These are phyloP conservation scores for Quambalaria eucalypti DNA, from an alignment of 1,284 basidiomycete genomes.

Conservation along the genomic window DNA sequence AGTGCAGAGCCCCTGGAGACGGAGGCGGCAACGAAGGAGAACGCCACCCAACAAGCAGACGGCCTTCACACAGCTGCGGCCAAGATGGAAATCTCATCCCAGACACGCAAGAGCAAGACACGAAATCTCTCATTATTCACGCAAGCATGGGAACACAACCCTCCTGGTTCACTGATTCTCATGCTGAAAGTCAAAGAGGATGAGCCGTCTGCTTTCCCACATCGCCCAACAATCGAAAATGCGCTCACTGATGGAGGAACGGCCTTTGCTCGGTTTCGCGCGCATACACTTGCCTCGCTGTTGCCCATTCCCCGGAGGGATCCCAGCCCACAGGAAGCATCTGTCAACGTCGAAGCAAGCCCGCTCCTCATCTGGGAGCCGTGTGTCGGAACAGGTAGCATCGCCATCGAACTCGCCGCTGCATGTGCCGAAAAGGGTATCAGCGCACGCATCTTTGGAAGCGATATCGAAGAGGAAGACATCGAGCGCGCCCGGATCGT, in stretches of 20 bases:
- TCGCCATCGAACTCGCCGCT: conserved; percentile 7
- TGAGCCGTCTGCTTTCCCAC: no score
- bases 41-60: neutral
- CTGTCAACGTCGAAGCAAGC: neutral
- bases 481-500: neutral
- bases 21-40: neutral
- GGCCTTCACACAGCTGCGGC: no score
- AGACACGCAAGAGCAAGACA: no score
- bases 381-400: conserved; percentile 7
- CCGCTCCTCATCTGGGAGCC: conserved; percentile 9
- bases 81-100: no score
- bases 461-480: conserved; percentile 6
- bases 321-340: no score
- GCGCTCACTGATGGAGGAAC: conserved; percentile 4
- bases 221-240: no score
- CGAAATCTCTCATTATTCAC: no score
- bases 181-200: conserved; percentile 1
- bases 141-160: neutral
- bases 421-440: neutral
- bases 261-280: conserved; percentile 4
- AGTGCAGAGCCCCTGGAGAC: no score
- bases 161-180: neutral
- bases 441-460: neutral
- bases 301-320: neutral
- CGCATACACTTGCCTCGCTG: conserved; percentile 4